Evolutionary conservation across 1,139 yeast genomes (phyloP), one percentile per base, ranked within the genome.

Genomic region (Suhomyces guaymorum): DNA sequence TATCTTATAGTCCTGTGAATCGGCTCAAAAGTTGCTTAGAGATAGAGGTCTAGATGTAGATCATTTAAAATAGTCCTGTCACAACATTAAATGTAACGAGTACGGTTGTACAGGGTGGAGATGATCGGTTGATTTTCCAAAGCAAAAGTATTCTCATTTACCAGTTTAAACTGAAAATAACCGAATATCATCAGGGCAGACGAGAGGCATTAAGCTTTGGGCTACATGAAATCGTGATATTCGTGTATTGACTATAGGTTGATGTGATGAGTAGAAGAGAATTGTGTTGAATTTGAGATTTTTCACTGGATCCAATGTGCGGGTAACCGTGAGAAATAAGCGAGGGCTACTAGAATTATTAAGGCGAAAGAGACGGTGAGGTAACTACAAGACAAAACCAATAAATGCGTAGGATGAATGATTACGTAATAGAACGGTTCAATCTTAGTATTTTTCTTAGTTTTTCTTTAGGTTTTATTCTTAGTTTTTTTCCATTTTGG

Each of bases 111-210:
- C 63, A 67, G 76, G 76, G 76, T 70, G 76, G 76, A 70, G 71
- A 58, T 59, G 75, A 70, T 54, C 75, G 35, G 33, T 57, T 57
- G 45, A 38, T 68, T 41, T 67, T 55, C 71, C 75, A 63, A 59
- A 45, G 65, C 73, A 70, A 65, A 63, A 68, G 73, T 67, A 63
- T 67, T 67, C 73, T 59, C 74, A 47, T 62, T 42, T 37, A 63
- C 74, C 75, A 70, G 48, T 68, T 70, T 70, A 67, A 49, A 68
- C 75, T 70, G 74, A 59, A 63, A 60, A 66, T 68, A 70, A 70
- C 51, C 73, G 76, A 70, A 70, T 70, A 68, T 66, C 51, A 59
- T 59, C 75, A 70, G 76, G 74, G 72, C 59, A 56, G 51, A 65
- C 58, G 73, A 65, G 74, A 69, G 75, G 75, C 75, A 57, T 63